Evolutionary conservation across 345 rosid genomes (phyloP), one percentile per base, ranked within the genome.

Genomic region (Eucalyptus paniculata): DNA sequence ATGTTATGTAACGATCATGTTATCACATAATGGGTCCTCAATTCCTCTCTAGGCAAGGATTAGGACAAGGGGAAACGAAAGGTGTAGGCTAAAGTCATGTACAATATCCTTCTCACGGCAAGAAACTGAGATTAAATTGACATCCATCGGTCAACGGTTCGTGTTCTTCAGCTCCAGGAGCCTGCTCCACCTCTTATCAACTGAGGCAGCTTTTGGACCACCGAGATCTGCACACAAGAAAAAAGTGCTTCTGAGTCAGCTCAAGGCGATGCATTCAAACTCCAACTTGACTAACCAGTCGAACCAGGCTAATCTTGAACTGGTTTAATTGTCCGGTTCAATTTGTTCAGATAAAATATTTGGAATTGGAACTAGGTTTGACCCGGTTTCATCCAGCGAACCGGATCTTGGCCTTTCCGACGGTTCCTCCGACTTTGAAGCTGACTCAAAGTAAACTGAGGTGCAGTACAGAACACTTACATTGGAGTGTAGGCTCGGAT

Each of bases 121-220:
- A 77, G 85, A 77, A 12, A 21, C 24, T 0, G 40, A 65, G 85
- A 77, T 12, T 77, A 4, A 40, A 40, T 40, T 21, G 85, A 11
- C 47, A 77, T 40, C 45, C 7, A 44, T n/a, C 16, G 82, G 50
- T 21, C 56, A 77, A 9, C 40, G 37, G 12, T 88, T 53, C 40
- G 9, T 40, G 28, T 93, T 94, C 93, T 93, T 97, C 19, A 97
- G 93, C 94, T 97, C 95, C 93, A 97, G 88, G 60, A 97, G 96
- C 90, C 92, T 93, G 58, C 92, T 91, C 99, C 99, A 97, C 90
- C 98, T 95, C 91, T 93, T 94, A 47, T 95, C 95, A 67, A 96
- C 86, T 34, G 96, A 95, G 60, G 95, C 97, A 87, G 92, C 82
- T 80, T 93, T 93, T 86, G 89, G 90, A 87, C 90, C 89, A 19